These are phyloP conservation scores for Penicillium sp. DNA, from an alignment of 2,329 filamentous ascomycete genomes.

Conservation along the genomic window DNA sequence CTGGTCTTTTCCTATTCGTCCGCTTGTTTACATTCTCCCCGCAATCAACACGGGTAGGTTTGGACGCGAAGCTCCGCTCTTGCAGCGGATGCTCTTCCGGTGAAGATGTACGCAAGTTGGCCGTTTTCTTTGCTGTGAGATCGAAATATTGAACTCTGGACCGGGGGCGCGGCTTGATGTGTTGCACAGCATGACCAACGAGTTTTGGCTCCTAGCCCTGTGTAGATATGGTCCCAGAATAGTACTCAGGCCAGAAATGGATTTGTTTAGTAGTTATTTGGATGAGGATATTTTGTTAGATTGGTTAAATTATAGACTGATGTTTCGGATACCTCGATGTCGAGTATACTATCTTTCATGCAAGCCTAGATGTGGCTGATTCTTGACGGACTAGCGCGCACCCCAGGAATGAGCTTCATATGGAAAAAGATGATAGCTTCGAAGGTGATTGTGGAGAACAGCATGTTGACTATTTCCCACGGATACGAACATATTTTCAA, in stretches of 20 bases:
- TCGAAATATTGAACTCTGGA: slow-evolving; percentile 12
- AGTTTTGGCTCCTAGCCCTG: slow-evolving; percentile 8
- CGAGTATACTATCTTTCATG: neutral
- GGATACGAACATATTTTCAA: slow-evolving; percentile 4
- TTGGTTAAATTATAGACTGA: neutral
- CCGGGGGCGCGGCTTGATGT: slow-evolving; percentile 19
- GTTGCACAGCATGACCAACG: slow-evolving; percentile 23
- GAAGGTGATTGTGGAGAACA: no score
- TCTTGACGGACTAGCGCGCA: neutral
- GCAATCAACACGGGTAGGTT: slow-evolving; percentile 9
- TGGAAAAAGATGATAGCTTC: neutral
- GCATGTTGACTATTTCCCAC: neutral
- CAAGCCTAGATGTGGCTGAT: neutral
- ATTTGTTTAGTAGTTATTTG: neutral
- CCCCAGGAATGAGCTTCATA: no score
- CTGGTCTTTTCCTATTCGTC: neutral
- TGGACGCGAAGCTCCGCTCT: slow-evolving; percentile 1
- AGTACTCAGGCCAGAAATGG: neutral
- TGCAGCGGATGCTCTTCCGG: slow-evolving; percentile 9
- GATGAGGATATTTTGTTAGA: neutral
- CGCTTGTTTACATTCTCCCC: slow-evolving; percentile 9
- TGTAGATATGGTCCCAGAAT: neutral
- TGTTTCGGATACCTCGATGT: neutral
- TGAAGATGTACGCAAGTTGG: slow-evolving; percentile 20
- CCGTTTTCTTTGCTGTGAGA: slow-evolving; percentile 17